Percentiles rank a stretch among this genome's conserved stretches.
These are phyloP conservation scores for Coemansia sp. DNA, from an alignment of 192 early-diverging fungal species.

Conservation along the genomic window DNA sequence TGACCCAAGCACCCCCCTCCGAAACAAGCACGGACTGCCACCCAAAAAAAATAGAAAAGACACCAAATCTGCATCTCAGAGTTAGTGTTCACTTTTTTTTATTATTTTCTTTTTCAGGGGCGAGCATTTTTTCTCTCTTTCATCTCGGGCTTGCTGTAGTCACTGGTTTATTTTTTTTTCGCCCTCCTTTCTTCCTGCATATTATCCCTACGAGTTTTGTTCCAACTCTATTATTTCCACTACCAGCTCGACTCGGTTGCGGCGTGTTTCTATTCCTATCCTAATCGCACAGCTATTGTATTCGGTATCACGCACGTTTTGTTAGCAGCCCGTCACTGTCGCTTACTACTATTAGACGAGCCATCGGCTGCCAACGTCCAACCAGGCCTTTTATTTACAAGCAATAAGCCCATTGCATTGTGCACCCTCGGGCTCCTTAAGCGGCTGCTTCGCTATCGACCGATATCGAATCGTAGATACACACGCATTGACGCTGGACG, in stretches of 20 bases:
- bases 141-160: not conserved
- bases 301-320: not conserved
- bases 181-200: slow-evolving; percentile 1
- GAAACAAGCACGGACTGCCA: slow-evolving; percentile 2
- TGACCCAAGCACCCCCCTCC: not conserved
- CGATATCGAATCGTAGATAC: not conserved
- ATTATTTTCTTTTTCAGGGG: not conserved
- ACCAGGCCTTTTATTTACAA: not conserved
- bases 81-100: slow-evolving; percentile 21
- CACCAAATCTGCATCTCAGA: slow-evolving; percentile 25
- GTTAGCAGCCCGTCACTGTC: not conserved
- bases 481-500: not conserved
- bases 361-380: not conserved
- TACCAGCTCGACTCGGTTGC: not conserved
- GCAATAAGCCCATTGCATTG: not conserved
- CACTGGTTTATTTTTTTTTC: too few relatives aligned
- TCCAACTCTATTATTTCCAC: not conserved
- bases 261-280: not conserved
- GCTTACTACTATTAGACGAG: not conserved
- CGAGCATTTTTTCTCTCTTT: slow-evolving; percentile 9
- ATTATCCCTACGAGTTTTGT: not conserved
- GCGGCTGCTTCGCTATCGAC: too few relatives aligned
- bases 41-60: slow-evolving; percentile 5
- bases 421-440: not conserved
- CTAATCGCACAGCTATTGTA: not conserved